Base-by-base conservation (phyloP, 345 rosid genomes). In the Xanthoceras sorbifolium region DNA sequence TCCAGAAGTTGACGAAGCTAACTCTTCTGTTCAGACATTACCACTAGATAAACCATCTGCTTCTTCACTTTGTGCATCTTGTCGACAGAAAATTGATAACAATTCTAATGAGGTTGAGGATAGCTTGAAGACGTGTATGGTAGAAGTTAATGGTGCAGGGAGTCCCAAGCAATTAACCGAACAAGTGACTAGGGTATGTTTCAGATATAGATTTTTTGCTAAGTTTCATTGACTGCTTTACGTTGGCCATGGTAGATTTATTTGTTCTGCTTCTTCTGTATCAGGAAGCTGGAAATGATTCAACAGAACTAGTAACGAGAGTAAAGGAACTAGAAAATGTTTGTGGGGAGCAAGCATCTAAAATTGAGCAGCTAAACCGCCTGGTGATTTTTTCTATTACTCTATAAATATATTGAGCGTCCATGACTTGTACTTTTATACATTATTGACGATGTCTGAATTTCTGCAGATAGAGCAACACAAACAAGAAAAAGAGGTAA, bases 281-380 rank as follows among this genome's bases (percentile, higher is more conserved):
- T 63, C 91, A 94, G 98, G 88, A 57, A 62, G 82, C 60, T 57
- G 59, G 57, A 67, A 83, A 79, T 59, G 80, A 80, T 71, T 67
- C 59, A 69, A 79, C 64, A 65, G 85, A 80, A 42, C 81, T 86
- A 75, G 42, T 26, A 22, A 83, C 81, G 73, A 90, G 84, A 80
- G 88, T 76, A 82, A 78, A 81, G 57, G 92, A 89, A 83, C 97
- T 96, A 46, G 90, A 96, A 90, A 84, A 50, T 23, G 28, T 89
- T 68, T 93, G 97, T 74, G 64, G 34, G 80, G 90, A 91, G 80
- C 98, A 96, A 83, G 97, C 90, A 73, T 91, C 91, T 72, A 87
- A 87, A 86, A 92, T 96, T 80, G 88, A 92, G 85, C 85, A 83
- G 84, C 85, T 96, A 64, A 92, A 76, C 68, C 79, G 57, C 32